Base-by-base conservation (phyloP, 176 grass and related monocot species). In the Alopecurus myosuroides region DNA sequence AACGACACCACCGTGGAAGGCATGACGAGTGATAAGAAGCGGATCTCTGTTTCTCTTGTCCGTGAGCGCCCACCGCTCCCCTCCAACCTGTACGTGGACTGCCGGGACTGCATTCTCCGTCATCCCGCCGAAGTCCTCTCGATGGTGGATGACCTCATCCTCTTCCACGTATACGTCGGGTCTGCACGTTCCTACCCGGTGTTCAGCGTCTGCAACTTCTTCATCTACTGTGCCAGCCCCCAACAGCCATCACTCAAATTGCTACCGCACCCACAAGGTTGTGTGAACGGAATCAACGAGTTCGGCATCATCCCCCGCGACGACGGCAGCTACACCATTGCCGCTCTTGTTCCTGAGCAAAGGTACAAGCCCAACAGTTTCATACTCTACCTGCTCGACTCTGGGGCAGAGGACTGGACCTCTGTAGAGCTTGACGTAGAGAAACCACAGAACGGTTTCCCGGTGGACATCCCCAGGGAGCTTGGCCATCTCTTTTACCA, bases 121-220 rank as follows among this genome's bases (percentile, higher is more conserved):
- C 15, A 52, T 2, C 9, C 13, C 39, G 40, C 55, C 2, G 4
- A n/a, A n/a, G n/a, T n/a, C n/a, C n/a, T n/a, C n/a, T n/a, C n/a
- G n/a, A n/a, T n/a, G n/a, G n/a, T n/a, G n/a, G n/a, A n/a, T n/a
- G n/a, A n/a, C n/a, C 55, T 74, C 13, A 29, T 83, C 68, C 81
- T 83, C 25, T 28, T 82, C 67, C 6, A 12, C 37, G 39, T 74
- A 37, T 33, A 74, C 68, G 22, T 74, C 19, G 19, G 25, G 29
- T 14, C 17, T 6, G 6, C 1, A 0, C 18, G 2, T 11, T 4
- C 0, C 2, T 2, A 26, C 58, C 4, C 10, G 3, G 6, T 0
- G 3, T 52, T 20, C 23, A 0, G 22, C 17, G 11, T 44, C 17
- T 13, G 17, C 50, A 51, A 82, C 50, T 72, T 26, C 8, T 82